phyloP scores from a whole-genome alignment of 371 early-diverging fungal species.

The Mucor irregularis region DNA sequence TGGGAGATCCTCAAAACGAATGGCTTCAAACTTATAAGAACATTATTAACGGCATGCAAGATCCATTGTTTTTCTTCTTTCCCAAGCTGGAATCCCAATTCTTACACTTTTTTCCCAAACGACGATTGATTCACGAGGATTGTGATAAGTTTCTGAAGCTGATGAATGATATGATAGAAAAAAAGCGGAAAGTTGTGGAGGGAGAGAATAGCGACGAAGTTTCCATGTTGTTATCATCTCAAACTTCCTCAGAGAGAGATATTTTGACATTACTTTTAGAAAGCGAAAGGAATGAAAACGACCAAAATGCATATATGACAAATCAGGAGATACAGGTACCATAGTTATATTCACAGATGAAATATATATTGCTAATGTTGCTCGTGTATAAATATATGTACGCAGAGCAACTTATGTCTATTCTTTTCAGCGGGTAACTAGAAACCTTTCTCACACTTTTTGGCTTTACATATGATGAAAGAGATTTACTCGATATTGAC shows the following conservation, averaged over 20 bases:
- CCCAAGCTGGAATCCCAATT: constrained; percentile 38
- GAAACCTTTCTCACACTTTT: background rate
- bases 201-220: too few relatives aligned
- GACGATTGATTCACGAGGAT: constrained; percentile 32
- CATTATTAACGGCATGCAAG: constrained; percentile 14
- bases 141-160: background rate
- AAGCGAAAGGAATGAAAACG: constrained; percentile 1
- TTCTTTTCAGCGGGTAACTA: constrained; percentile 27
- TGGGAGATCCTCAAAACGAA: constrained; percentile 10
- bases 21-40: constrained; percentile 25
- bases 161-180: constrained; percentile 8
- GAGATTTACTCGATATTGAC: background rate
- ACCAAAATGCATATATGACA: background rate
- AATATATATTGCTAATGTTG: background rate
- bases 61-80: constrained; percentile 45
- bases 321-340: constrained; percentile 9
- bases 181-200: background rate
- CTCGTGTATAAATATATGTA: background rate
- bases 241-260: too few relatives aligned
- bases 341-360: too few relatives aligned
- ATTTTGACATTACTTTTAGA: constrained; percentile 17
- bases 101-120: constrained; percentile 7
- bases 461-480: too few relatives aligned
- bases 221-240: too few relatives aligned
- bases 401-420: constrained; percentile 17